phyloP scores from a whole-genome alignment of 805 yeast genomes.

The Starmerella floricola region DNA sequence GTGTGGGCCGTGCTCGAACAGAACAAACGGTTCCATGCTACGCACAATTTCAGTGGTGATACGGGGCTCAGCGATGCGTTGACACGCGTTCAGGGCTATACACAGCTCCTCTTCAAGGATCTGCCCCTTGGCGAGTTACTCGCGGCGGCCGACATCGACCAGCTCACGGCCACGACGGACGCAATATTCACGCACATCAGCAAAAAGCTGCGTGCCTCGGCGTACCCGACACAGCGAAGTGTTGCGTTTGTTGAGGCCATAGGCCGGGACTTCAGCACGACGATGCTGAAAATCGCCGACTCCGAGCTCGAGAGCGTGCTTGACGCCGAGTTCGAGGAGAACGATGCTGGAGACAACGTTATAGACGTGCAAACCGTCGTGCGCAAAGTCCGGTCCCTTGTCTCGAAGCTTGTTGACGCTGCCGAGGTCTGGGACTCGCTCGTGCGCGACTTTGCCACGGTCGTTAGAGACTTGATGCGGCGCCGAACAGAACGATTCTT shows the following conservation, averaged over 20 bases:
- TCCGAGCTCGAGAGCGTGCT: conserved; percentile 32
- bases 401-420: conserved; percentile 1
- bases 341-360: background rate
- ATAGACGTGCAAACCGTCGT: background rate
- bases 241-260: conserved; percentile 54
- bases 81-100: conserved; percentile 41
- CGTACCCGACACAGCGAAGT: conserved; percentile 45
- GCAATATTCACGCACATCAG: conserved; percentile 45
- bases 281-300: conserved; percentile 26
- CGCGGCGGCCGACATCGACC: conserved; percentile 36
- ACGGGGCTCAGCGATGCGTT: conserved; percentile 51
- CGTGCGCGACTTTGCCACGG: conserved; percentile 48
- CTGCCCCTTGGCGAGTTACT: conserved; percentile 53
- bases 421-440: conserved; percentile 43
- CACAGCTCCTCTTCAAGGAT: conserved; percentile 47
- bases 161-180: conserved; percentile 37
- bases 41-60: conserved; percentile 59
- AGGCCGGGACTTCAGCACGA: conserved; percentile 40
- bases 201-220: conserved; percentile 45
- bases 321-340: background rate
- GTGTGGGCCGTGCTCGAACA: conserved; percentile 50
- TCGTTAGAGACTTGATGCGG: conserved; percentile 64
- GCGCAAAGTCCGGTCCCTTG: too few species aligned
- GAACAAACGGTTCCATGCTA: conserved; percentile 71
- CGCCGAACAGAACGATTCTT: conserved; percentile 61